Evolutionary conservation across 2,329 filamentous ascomycete genomes (phyloP).

Genomic region (Trichoderma atrobrunneum): DNA sequence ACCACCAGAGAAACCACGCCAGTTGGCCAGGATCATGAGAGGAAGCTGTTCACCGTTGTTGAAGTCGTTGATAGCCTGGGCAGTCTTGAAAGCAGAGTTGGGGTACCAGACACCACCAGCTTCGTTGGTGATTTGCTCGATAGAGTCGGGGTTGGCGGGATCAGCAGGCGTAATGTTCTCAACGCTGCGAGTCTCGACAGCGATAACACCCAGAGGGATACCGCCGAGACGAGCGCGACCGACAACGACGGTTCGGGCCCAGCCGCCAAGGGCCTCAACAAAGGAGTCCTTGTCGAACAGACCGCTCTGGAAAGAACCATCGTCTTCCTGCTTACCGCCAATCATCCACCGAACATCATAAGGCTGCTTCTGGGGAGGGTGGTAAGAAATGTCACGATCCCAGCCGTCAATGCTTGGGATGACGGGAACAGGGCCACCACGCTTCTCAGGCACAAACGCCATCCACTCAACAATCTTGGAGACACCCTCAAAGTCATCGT

Average conservation of each 20-base stretch:
- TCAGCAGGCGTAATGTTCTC: slow-evolving; percentile 97
- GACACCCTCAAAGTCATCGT: slow-evolving; percentile 96
- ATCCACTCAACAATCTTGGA: slow-evolving; percentile 98
- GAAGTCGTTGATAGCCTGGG: slow-evolving; percentile 97
- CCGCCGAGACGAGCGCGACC: slow-evolving; percentile 94
- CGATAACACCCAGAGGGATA: slow-evolving; percentile 98
- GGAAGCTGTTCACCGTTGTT: slow-evolving; percentile 98
- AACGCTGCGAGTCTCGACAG: slow-evolving; percentile 89
- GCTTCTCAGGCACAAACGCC: slow-evolving; percentile 95
- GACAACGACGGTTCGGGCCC: slow-evolving; percentile 95
- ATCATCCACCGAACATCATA: slow-evolving; percentile 97
- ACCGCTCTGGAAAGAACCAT: slow-evolving; percentile 69
- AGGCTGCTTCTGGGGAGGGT: slow-evolving; percentile 74
- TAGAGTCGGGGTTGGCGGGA: slow-evolving; percentile 96
- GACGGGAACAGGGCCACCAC: slow-evolving; percentile 89
- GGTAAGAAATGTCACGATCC: slow-evolving; percentile 90
- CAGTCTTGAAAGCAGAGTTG: slow-evolving; percentile 99
- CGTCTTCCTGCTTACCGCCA: slow-evolving; percentile 76
- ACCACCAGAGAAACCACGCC: slow-evolving; percentile 99
- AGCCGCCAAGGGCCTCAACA: slow-evolving; percentile 92
- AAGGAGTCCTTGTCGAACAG: slow-evolving; percentile 97
- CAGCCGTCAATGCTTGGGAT: slow-evolving; percentile 79
- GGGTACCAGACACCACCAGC: slow-evolving; percentile 99
- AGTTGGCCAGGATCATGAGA: slow-evolving; percentile 98
- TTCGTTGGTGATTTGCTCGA: slow-evolving; percentile 90